phyloP scores from a whole-genome alignment of 139 green algal species.

The Chlorella sp. region DNA sequence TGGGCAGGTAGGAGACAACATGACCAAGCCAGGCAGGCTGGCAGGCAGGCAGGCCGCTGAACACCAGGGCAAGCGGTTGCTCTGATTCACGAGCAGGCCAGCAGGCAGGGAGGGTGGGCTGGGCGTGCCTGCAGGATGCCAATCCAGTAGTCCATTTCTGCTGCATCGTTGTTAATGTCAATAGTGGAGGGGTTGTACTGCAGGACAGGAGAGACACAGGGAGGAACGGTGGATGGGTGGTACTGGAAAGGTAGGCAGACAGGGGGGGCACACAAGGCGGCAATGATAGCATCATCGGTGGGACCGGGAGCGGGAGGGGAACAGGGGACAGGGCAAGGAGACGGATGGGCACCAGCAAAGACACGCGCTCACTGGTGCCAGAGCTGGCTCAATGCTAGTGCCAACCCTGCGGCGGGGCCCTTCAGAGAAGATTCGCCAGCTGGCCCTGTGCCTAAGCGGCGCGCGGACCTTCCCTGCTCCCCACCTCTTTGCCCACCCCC shows the following conservation, averaged over 20 bases:
- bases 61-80: too few relatives aligned
- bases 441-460: too few relatives aligned
- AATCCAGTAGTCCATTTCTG: conserved; percentile 92
- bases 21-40: neutral
- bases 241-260: neutral
- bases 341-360: too few relatives aligned
- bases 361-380: too few relatives aligned
- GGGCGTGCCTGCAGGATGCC: conserved; percentile 64
- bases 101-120: neutral
- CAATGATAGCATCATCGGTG: neutral
- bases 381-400: too few relatives aligned
- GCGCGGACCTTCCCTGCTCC: too few relatives aligned
- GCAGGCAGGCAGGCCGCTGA: neutral
- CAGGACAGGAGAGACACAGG: neutral
- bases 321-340: too few relatives aligned
- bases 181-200: conserved; percentile 94
- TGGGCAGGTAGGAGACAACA: neutral
- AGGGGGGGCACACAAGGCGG: neutral
- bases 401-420: too few relatives aligned
- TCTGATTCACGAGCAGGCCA: neutral
- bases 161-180: conserved; percentile 80
- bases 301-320: too few relatives aligned
- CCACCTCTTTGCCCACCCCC: too few relatives aligned
- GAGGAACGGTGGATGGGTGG: neutral
- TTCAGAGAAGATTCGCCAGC: too few relatives aligned